Base-by-base conservation (phyloP, 2,329 filamentous ascomycete genomes). In the Pseudocercospora fuligena region DNA sequence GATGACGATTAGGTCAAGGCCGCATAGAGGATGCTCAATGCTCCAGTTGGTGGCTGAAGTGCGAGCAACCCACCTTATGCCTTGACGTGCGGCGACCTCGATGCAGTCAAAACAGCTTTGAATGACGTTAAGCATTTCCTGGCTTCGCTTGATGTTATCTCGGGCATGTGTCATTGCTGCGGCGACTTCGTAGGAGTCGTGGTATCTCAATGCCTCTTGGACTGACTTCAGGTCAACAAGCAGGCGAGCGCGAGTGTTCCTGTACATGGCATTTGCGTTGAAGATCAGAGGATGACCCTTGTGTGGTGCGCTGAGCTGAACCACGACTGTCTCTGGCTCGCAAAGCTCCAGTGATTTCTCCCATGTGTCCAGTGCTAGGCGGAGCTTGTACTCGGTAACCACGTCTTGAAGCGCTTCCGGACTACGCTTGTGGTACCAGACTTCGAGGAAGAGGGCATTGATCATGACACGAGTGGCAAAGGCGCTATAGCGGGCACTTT, bases 1-100 rank as follows among this genome's bases (percentile, higher is more conserved):
- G 74, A 97, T 95, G 79, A 98, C 95, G 89, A 99, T 97, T 73
- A 98, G 86, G 80, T 99, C 95, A 83, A 99, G 89, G 69, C 94
- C 94, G 77, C 94, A 97, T 66, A 99, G 89, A 61, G 95, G 94
- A 79, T 99, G 94, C 83, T 99, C 95, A 68, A 98, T 92, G 79
- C 94, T 98, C 95, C 95, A 99, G 82, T 98, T 98, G 56, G 95
- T 97, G 23, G 95, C 93, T 56, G 94, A 97, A 23, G 94, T 97
- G 73, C 94, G 91, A n/a, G 94, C 94, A 69, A 98, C 94, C 94
- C 95, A 98, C 74, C 94, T 93, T 72, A 98, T 93, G 71, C 94
- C 95, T 80, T 97, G 94, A 69, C 93, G 84, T 54, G 96, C 94
- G 64, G 94, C 94, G 58, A 95, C 97, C 80, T 98, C 94, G 76